These are phyloP conservation scores for Mortierella sp. DNA, from an alignment of 371 early-diverging fungal species.

Conservation along the genomic window DNA sequence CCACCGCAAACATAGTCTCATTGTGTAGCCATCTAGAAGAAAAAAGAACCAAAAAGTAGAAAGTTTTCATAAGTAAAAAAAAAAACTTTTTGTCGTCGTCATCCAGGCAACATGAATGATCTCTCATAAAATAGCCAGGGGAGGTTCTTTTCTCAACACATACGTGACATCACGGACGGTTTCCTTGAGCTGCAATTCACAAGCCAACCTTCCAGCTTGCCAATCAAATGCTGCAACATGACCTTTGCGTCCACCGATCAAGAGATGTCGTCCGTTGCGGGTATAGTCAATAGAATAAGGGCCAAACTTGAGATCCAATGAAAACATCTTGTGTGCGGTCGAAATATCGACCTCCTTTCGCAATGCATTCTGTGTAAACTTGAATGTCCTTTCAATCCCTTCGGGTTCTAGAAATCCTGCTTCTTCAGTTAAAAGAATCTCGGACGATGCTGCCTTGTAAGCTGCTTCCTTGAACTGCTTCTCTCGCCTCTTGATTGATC, in stretches of 20 bases:
- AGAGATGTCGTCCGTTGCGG: slow-evolving; percentile 86
- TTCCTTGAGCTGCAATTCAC: slow-evolving; percentile 93
- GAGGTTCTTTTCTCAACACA: slow-evolving; percentile 47
- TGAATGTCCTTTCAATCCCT: slow-evolving; percentile 90
- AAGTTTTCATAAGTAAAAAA: neutral
- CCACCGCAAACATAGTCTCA: slow-evolving; percentile 97
- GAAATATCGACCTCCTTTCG: slow-evolving; percentile 81
- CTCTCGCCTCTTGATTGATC: slow-evolving; percentile 69
- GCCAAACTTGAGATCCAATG: slow-evolving; percentile 84
- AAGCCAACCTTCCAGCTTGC: slow-evolving; percentile 84
- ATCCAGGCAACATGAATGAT: too few relatives aligned
- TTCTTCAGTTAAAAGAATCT: slow-evolving; percentile 81
- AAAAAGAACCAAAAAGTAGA: slow-evolving; percentile 7
- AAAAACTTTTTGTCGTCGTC: too few relatives aligned
- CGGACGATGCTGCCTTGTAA: slow-evolving; percentile 80
- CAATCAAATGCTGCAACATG: slow-evolving; percentile 96
- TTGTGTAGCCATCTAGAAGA: slow-evolving; percentile 90
- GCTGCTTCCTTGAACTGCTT: slow-evolving; percentile 78
- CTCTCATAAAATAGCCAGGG: neutral
- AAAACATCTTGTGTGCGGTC: slow-evolving; percentile 86
- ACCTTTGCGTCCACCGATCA: slow-evolving; percentile 93
- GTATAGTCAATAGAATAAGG: slow-evolving; percentile 94
- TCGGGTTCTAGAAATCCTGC: slow-evolving; percentile 90
- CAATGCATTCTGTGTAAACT: slow-evolving; percentile 86
- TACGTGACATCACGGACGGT: slow-evolving; percentile 92